phyloP scores from a whole-genome alignment of 352 stramenopile species.

The Pythium vanterpoolii region DNA sequence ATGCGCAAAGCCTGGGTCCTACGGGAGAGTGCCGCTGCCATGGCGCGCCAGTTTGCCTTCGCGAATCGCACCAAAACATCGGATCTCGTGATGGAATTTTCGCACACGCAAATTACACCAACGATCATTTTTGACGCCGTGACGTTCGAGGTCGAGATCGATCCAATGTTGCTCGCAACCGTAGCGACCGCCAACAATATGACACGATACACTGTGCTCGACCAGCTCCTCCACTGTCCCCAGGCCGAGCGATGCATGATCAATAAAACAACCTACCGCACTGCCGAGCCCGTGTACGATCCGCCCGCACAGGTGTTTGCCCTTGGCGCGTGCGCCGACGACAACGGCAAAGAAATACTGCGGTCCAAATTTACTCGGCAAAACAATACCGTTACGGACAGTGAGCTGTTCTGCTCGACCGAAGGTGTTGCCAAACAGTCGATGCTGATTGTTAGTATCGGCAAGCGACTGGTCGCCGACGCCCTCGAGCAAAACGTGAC shows the following conservation, averaged over 20 bases:
- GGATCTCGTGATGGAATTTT: background rate
- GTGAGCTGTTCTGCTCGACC: background rate
- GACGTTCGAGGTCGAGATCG: conserved; percentile 14
- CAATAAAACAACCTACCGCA: background rate
- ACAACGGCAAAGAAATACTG: background rate
- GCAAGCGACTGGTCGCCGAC: conserved; percentile 13
- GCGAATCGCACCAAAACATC: background rate
- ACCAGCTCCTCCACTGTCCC: background rate
- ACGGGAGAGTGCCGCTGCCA: background rate
- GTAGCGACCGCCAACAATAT: background rate
- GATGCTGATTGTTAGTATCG: conserved; percentile 1
- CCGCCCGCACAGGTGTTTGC: conserved; percentile 5
- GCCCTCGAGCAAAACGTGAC: conserved; percentile 6
- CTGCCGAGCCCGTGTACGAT: background rate
- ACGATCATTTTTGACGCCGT: conserved; percentile 17
- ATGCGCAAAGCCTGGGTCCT: background rate
- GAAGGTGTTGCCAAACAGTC: background rate
- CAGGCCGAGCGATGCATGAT: conserved; percentile 2
- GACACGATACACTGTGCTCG: conserved; percentile 1
- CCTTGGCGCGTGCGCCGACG: background rate
- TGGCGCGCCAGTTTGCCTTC: conserved; percentile 6
- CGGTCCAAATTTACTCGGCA: background rate
- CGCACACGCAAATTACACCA: conserved; percentile 1
- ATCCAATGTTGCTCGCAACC: conserved; percentile 7
- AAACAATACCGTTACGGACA: background rate